Conservation (phyloP, 495 filamentous ascomycete species). For the Choiromyces venosus region DNA sequence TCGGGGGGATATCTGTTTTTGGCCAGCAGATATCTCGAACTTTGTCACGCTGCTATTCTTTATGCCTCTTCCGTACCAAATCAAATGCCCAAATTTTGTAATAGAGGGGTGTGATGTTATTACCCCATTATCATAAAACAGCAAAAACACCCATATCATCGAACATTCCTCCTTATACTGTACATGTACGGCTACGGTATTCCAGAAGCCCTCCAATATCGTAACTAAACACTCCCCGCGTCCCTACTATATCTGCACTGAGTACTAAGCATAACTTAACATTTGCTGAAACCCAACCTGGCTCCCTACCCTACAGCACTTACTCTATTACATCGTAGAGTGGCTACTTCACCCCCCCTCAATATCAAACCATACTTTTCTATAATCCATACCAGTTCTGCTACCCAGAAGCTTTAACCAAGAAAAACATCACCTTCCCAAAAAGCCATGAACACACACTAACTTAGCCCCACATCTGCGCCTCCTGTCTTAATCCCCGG, state of each 20-base stretch:
- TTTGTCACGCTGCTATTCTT: neutral
- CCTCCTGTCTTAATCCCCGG: neutral
- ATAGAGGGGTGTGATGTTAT: neutral
- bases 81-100: neutral
- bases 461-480: neutral
- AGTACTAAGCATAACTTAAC: too few species aligned
- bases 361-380: neutral
- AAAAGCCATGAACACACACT: neutral
- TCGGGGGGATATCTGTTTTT: neutral
- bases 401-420: neutral
- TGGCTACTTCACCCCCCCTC: neutral
- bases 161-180: neutral
- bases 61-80: neutral
- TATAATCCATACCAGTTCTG: neutral
- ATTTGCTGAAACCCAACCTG: neutral
- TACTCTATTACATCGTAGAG: too few species aligned
- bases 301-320: neutral
- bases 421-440: neutral
- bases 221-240: neutral
- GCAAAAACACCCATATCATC: neutral
- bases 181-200: neutral
- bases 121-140: neutral
- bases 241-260: neutral
- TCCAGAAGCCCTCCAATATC: neutral
- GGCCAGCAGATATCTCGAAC: neutral